Percentiles rank a stretch among this genome's conserved stretches.
Evolutionary conservation across 2,329 filamentous ascomycete species (phyloP).

Genomic region (Cadophora sp.): DNA sequence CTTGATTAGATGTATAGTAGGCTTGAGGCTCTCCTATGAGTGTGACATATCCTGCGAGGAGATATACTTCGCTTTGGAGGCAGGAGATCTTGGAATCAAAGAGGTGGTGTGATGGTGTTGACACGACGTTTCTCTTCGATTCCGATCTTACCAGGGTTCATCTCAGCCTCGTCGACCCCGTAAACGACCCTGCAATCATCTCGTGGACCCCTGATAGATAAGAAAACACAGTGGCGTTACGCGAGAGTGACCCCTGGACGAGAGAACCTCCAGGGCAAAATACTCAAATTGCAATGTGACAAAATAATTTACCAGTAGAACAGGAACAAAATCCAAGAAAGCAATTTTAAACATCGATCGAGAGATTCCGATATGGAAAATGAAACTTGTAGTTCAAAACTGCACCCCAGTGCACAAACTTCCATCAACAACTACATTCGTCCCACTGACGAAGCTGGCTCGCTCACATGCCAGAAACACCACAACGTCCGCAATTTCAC

Average conservation of each 20-base stretch:
- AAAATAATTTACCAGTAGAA: background rate
- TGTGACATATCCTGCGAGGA: background rate
- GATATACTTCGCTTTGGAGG: background rate
- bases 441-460: slow-evolving; percentile 24
- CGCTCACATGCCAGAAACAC: slow-evolving; percentile 25
- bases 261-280: background rate
- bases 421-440: slow-evolving; percentile 27
- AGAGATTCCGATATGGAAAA: background rate
- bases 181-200: background rate
- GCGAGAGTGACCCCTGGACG: background rate
- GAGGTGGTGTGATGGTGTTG: background rate
- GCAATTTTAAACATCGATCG: too few relatives aligned
- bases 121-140: background rate
- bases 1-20: background rate
- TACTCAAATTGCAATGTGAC: background rate
- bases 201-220: background rate
- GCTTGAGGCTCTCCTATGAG: background rate
- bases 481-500: slow-evolving; percentile 26
- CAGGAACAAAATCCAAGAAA: too few relatives aligned
- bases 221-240: background rate
- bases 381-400: background rate
- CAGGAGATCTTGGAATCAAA: background rate
- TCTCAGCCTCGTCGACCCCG: background rate
- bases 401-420: slow-evolving; percentile 27
- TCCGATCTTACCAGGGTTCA: background rate